phyloP scores from a whole-genome alignment of 1,139 yeast species.

The Pichia sp. region DNA sequence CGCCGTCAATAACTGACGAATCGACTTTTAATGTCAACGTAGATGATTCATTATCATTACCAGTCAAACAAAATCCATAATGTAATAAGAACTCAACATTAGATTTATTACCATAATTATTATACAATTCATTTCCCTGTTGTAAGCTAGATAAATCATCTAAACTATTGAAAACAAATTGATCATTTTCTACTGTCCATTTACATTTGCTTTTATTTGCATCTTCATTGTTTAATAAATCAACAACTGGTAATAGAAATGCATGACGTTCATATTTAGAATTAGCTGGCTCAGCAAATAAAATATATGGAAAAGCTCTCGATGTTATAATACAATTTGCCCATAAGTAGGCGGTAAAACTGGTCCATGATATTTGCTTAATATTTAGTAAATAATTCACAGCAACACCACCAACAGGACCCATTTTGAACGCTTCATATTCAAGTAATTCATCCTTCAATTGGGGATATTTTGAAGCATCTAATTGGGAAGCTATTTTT shows the following conservation, averaged over 20 bases:
- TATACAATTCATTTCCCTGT: slow-evolving; percentile 50
- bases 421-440: slow-evolving; percentile 21
- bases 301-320: slow-evolving; percentile 68
- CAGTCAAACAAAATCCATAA: slow-evolving; percentile 63
- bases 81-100: slow-evolving; percentile 66
- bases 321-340: slow-evolving; percentile 64
- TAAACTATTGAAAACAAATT: slow-evolving; percentile 27
- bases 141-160: slow-evolving; percentile 30
- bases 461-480: slow-evolving; percentile 11
- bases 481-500: slow-evolving; percentile 17
- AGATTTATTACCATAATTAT: slow-evolving; percentile 83
- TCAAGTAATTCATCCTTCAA: slow-evolving; percentile 29
- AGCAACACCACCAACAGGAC: slow-evolving; percentile 17
- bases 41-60: slow-evolving; percentile 59
- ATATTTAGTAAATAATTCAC: slow-evolving; percentile 17
- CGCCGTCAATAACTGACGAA: slow-evolving; percentile 17
- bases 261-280: slow-evolving; percentile 41
- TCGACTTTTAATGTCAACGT: slow-evolving; percentile 33
- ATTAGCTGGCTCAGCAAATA: slow-evolving; percentile 30
- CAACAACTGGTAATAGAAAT: slow-evolving; percentile 73
- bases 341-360: slow-evolving; percentile 69
- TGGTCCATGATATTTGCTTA: slow-evolving; percentile 42
- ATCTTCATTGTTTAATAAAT: slow-evolving; percentile 58
- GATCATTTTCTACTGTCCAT: slow-evolving; percentile 43
- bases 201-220: slow-evolving; percentile 52